Evolutionary conservation across 2,329 filamentous ascomycete genomes (phyloP).

Genomic region (Sarocladiaceae sp.): DNA sequence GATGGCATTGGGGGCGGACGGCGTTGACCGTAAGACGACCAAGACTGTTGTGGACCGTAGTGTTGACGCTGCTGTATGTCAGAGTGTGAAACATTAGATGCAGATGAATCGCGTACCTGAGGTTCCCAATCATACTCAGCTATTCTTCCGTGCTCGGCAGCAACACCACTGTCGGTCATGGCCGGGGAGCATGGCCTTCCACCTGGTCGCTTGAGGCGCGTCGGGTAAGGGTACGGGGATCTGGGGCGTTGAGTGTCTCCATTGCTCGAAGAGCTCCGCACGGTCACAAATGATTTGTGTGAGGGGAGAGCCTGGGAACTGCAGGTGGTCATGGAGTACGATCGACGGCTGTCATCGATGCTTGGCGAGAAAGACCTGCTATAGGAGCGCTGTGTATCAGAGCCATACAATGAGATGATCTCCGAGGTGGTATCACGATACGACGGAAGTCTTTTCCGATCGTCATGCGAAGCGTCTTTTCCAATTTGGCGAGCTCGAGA

Average conservation of each 20-base stretch:
- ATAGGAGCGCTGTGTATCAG: conserved; percentile 39
- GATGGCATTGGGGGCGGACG: conserved; percentile 32
- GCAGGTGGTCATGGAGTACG: conserved; percentile 50
- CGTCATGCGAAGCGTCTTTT: conserved; percentile 25
- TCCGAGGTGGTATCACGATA: conserved; percentile 47
- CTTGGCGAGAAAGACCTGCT: conserved; percentile 35
- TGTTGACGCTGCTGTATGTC: conserved; percentile 33
- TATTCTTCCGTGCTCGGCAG: conserved; percentile 47
- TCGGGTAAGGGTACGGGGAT: conserved; percentile 54
- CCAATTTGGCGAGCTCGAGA: background rate
- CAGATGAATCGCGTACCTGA: conserved; percentile 26
- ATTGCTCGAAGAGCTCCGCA: conserved; percentile 40
- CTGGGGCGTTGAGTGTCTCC: conserved; percentile 41
- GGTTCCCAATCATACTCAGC: conserved; percentile 42
- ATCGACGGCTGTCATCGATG: conserved; percentile 41
- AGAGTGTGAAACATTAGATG: conserved; percentile 4
- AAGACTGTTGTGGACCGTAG: conserved; percentile 35
- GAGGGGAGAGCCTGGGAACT: conserved; percentile 40
- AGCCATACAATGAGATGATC: conserved; percentile 49
- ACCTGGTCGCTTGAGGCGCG: conserved; percentile 48
- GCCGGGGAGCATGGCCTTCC: conserved; percentile 43
- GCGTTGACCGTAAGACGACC: conserved; percentile 27
- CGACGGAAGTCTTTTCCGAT: conserved; percentile 37
- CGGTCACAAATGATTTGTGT: conserved; percentile 39
- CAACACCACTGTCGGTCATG: conserved; percentile 37